Evolutionary conservation across 768 basidiomycete species (phyloP).

Genomic region (Xerocomellus chrysenteron): DNA sequence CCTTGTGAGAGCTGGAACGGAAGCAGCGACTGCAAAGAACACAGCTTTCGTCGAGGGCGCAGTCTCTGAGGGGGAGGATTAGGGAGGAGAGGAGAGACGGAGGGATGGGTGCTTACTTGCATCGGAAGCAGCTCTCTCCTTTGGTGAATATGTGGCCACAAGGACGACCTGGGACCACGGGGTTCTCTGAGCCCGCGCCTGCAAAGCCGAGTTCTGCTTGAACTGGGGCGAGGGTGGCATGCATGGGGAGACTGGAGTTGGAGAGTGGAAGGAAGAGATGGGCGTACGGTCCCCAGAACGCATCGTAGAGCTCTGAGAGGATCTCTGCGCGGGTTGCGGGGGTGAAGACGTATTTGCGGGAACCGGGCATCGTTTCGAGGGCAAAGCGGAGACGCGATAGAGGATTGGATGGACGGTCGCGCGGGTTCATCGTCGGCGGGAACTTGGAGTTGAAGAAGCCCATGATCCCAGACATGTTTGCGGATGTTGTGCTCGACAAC

Average conservation of each 20-base stretch:
- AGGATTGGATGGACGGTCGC: conserved; percentile 58
- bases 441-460: conserved; percentile 50
- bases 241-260: conserved; percentile 59
- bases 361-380: conserved; percentile 79
- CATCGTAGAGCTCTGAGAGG: conserved; percentile 74
- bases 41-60: conserved; percentile 84
- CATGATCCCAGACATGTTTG: conserved; percentile 41
- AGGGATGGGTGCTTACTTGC: conserved; percentile 66
- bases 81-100: conserved; percentile 1
- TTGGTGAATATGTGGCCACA: conserved; percentile 88
- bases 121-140: conserved; percentile 90
- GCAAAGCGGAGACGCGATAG: conserved; percentile 72
- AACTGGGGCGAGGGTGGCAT: conserved; percentile 66
- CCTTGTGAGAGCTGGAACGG: conserved; percentile 78
- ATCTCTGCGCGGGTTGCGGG: conserved; percentile 75
- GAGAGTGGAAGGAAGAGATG: conserved; percentile 71
- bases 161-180: conserved; percentile 63
- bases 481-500: background rate
- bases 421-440: conserved; percentile 51
- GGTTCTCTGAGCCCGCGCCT: conserved; percentile 60
- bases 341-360: conserved; percentile 75
- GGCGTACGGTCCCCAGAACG: conserved; percentile 78
- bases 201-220: conserved; percentile 58
- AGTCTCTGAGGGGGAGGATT: conserved; percentile 59
- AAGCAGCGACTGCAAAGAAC: conserved; percentile 91